These are phyloP conservation scores for Fomitopsis schrenkii DNA, from an alignment of 1,284 basidiomycete species.

Conservation along the genomic window DNA sequence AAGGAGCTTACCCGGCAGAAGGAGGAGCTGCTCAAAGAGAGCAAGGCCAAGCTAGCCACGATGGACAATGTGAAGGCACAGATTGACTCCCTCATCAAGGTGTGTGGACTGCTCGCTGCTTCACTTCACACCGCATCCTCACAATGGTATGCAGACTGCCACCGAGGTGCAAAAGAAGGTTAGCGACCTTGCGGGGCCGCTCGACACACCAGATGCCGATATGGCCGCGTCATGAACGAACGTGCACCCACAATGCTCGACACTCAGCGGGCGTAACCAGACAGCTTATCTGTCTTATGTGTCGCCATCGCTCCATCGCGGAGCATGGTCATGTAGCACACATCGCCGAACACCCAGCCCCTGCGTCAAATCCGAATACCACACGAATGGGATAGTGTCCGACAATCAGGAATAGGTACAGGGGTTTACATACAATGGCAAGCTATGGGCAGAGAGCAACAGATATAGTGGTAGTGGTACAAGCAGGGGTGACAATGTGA, in stretches of 20 bases:
- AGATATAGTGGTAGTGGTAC: not conserved
- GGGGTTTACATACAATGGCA: slow-evolving; percentile 1
- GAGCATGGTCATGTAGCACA: not conserved
- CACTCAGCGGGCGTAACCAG: not conserved
- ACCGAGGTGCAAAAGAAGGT: slow-evolving; percentile 72
- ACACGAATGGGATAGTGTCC: not conserved
- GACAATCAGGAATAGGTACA: not conserved
- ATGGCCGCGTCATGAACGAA: slow-evolving; percentile 8
- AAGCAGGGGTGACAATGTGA: not conserved
- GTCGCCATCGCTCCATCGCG: too few species aligned
- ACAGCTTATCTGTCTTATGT: too few species aligned
- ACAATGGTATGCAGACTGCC: slow-evolving; percentile 43
- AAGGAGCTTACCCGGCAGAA: slow-evolving; percentile 63
- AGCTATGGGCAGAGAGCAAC: not conserved
- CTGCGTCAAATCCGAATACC: not conserved
- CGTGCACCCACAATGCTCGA: not conserved
- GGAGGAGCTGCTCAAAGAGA: slow-evolving; percentile 71
- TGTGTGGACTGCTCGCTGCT: slow-evolving; percentile 16
- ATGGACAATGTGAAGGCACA: slow-evolving; percentile 71
- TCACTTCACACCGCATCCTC: not conserved
- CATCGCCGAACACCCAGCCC: not conserved
- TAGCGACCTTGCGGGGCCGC: slow-evolving; percentile 55
- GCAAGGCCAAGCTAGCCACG: slow-evolving; percentile 59
- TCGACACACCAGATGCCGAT: slow-evolving; percentile 8
- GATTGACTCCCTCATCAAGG: slow-evolving; percentile 72